These are phyloP conservation scores for California macrophylla DNA, from an alignment of 441 rosid species.

Conservation along the genomic window DNA sequence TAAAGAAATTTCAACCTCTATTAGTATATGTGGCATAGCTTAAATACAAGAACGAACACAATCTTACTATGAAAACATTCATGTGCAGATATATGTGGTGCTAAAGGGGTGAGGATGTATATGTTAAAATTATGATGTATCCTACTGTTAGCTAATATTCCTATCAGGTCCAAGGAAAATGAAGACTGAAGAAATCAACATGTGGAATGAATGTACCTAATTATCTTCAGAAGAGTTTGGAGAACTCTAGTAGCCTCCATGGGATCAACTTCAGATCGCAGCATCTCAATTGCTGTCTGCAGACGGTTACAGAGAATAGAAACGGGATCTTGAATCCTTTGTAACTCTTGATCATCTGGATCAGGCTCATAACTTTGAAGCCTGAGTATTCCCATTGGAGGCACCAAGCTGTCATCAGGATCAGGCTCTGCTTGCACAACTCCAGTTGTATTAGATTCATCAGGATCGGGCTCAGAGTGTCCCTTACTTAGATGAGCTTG, in stretches of 20 bases:
- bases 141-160: neutral
- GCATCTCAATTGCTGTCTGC: constrained; percentile 50
- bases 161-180: neutral
- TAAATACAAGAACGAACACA: neutral
- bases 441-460: constrained; percentile 23
- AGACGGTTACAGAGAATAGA: constrained; percentile 46
- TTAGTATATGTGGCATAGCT: neutral
- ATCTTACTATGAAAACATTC: neutral
- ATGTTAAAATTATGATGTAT: neutral
- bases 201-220: constrained; percentile 36
- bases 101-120: neutral
- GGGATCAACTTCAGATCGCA: constrained; percentile 44
- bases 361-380: constrained; percentile 56
- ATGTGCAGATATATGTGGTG: neutral
- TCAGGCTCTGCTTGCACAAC: constrained; percentile 26
- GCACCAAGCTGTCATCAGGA: constrained; percentile 27
- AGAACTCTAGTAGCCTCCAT: constrained; percentile 38
- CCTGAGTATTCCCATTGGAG: constrained; percentile 24
- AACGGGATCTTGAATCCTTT: constrained; percentile 73
- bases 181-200: neutral
- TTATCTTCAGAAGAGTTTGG: constrained; percentile 61
- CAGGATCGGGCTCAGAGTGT: constrained; percentile 27
- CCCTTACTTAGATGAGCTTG: constrained; percentile 17
- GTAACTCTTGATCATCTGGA: constrained; percentile 69
- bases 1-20: constrained; percentile 12